Percentiles rank a stretch among this genome's conserved stretches.
phyloP scores from a whole-genome alignment of 2,329 filamentous ascomycete species.

The Colletotrichum tropicale region DNA sequence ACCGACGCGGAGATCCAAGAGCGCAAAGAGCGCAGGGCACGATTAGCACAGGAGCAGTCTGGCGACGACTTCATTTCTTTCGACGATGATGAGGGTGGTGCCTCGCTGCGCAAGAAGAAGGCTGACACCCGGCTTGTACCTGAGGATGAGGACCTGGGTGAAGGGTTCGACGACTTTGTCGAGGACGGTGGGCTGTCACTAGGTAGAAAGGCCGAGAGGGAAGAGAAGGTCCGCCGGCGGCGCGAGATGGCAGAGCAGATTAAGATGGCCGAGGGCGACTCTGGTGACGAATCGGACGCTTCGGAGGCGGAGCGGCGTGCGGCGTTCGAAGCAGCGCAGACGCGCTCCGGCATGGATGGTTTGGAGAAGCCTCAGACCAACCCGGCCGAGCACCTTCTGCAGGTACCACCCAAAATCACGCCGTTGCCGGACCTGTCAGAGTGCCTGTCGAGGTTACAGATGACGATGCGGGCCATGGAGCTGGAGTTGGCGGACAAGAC shows the following conservation, averaged over 20 bases:
- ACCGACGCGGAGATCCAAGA: slow-evolving; percentile 18
- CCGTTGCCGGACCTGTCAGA: slow-evolving; percentile 76
- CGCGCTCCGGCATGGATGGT: slow-evolving; percentile 83
- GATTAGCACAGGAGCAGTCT: slow-evolving; percentile 73
- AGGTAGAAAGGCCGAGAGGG: slow-evolving; percentile 78
- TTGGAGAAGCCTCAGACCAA: slow-evolving; percentile 53
- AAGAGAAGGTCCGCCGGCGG: slow-evolving; percentile 68
- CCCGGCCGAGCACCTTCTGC: slow-evolving; percentile 45
- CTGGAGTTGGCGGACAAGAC: slow-evolving; percentile 64
- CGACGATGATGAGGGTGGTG: slow-evolving; percentile 53
- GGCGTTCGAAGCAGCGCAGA: slow-evolving; percentile 88
- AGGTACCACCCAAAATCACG: slow-evolving; percentile 75
- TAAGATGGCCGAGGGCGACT: slow-evolving; percentile 72
- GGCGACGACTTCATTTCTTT: slow-evolving; percentile 65
- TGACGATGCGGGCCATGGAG: slow-evolving; percentile 67
- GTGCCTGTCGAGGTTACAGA: slow-evolving; percentile 68
- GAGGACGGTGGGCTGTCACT: slow-evolving; percentile 83
- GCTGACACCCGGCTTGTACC: slow-evolving; percentile 75
- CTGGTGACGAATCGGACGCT: slow-evolving; percentile 69
- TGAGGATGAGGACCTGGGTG: slow-evolving; percentile 91
- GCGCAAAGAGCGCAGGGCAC: slow-evolving; percentile 71
- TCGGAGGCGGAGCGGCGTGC: slow-evolving; percentile 74
- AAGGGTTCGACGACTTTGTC: slow-evolving; percentile 92
- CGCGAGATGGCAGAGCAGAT: slow-evolving; percentile 86
- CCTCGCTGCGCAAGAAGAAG: slow-evolving; percentile 36